Conservation (phyloP, 495 filamentous ascomycete species). For the Neurospora tetrasperma region DNA sequence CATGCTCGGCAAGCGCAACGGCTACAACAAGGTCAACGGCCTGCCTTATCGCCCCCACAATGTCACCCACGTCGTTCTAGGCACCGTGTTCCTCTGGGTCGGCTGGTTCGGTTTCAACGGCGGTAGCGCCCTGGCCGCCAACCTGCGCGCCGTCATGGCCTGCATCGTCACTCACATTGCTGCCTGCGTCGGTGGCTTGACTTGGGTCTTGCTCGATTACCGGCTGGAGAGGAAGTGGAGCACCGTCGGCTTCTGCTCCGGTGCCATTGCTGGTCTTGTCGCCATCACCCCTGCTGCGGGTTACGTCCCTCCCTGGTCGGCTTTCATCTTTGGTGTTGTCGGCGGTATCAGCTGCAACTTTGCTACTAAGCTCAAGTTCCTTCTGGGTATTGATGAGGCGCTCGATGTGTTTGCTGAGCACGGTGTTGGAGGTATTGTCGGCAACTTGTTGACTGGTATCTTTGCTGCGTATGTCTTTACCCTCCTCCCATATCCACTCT, state of each 20-base stretch:
- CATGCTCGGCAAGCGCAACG: constrained; percentile 83
- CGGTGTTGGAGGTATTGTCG: constrained; percentile 76
- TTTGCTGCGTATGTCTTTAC: constrained; percentile 60
- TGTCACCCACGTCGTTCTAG: constrained; percentile 92
- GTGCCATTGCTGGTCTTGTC: constrained; percentile 86
- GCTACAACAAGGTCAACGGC: constrained; percentile 71
- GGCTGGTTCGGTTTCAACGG: constrained; percentile 99
- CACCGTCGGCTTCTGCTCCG: constrained; percentile 94
- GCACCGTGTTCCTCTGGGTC: constrained; percentile 97
- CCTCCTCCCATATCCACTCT: neutral
- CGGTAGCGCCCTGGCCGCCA: constrained; percentile 80
- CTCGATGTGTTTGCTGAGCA: constrained; percentile 96
- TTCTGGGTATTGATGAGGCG: constrained; percentile 78
- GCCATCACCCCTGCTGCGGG: constrained; percentile 91
- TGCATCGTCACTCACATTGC: constrained; percentile 62
- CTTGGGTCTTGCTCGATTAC: constrained; percentile 94
- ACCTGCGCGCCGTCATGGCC: constrained; percentile 76
- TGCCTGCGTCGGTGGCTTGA: constrained; percentile 80
- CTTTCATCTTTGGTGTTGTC: constrained; percentile 79
- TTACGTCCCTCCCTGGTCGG: constrained; percentile 83
- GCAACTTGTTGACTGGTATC: constrained; percentile 82
- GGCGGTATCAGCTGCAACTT: constrained; percentile 86
- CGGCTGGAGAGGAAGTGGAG: constrained; percentile 94
- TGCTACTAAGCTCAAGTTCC: constrained; percentile 93
- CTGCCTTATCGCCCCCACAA: constrained; percentile 97